Base-by-base conservation (phyloP, 1,284 basidiomycete genomes). In the Irpex rosettiformis region DNA sequence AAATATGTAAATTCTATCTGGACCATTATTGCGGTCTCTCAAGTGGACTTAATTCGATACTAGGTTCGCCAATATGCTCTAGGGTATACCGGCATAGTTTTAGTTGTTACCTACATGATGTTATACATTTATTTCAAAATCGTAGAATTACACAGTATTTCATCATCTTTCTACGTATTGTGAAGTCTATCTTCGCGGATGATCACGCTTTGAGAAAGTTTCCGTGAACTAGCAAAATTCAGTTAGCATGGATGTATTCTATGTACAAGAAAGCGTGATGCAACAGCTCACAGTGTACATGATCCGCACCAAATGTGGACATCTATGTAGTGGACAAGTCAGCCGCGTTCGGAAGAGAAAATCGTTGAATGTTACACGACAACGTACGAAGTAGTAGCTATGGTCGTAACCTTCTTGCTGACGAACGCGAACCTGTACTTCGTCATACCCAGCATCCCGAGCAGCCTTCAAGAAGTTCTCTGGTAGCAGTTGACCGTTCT, bases 361-460 rank as follows among this genome's bases (percentile, higher is more conserved):
- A 52, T 25, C 13, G n/a, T 18, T 11, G 57, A 47, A 11, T 51
- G 11, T 25, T 8, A 28, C 10, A 37, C n/a, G n/a, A n/a, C n/a
- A n/a, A 82, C 92, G 72, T 68, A 94, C 93, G 68, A 96, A 96
- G 74, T 88, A 96, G 73, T 96, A 95, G 61, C 84, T 86, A 73
- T 98, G 96, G 71, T 99, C 96, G 70, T 97, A 98, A 8, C 88
- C 94, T 53, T 91, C 89, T 59, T 96, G 93, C 62, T 84, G 80
- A 62, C 92, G 81, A 18, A 98, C 86, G 55, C 84, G 77, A 7
- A 98, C 91, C 69, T 91, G 84, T n/a, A 83, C 78, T 62, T 89
- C 84, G 54, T 85, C 83, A 64, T 90, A 84, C 1, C 91, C 91
- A 6, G 85, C 81, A 57, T 85, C 80, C 58, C 88, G 79, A 2